These are phyloP conservation scores for Isabelozyma rhagii DNA, from an alignment of 805 yeast genomes.

Conservation along the genomic window DNA sequence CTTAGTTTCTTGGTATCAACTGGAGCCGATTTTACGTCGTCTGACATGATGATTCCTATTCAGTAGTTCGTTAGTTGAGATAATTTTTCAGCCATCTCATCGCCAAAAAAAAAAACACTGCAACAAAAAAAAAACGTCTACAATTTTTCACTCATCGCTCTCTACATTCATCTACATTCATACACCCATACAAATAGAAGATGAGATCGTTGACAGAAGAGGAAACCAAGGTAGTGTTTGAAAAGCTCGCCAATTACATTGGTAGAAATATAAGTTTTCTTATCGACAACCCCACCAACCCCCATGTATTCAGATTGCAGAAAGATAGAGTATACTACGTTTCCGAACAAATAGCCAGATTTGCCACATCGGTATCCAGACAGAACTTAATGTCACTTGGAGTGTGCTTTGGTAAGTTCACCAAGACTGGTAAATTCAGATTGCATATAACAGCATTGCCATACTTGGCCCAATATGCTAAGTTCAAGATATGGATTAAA, in stretches of 20 bases:
- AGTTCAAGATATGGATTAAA: slow-evolving; percentile 94
- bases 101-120: neutral
- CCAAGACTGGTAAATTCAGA: slow-evolving; percentile 95
- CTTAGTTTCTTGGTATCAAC: neutral
- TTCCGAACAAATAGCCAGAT: slow-evolving; percentile 72
- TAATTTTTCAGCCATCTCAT: neutral
- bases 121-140: neutral
- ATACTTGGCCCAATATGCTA: slow-evolving; percentile 80
- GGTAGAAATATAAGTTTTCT: slow-evolving; percentile 92
- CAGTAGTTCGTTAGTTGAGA: neutral
- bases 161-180: neutral
- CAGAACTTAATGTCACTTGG: slow-evolving; percentile 90
- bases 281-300: slow-evolving; percentile 81
- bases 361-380: slow-evolving; percentile 89
- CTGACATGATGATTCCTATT: neutral
- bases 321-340: slow-evolving; percentile 96
- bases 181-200: neutral
- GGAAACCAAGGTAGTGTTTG: slow-evolving; percentile 93
- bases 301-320: slow-evolving; percentile 92
- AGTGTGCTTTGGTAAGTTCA: slow-evolving; percentile 91
- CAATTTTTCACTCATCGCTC: neutral
- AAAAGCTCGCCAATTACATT: slow-evolving; percentile 91
- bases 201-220: slow-evolving; percentile 97
- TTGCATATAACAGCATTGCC: slow-evolving; percentile 90
- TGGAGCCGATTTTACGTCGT: neutral